These are phyloP conservation scores for Keithomyces neogunnii DNA, from an alignment of 2,329 filamentous ascomycete species.

Conservation along the genomic window DNA sequence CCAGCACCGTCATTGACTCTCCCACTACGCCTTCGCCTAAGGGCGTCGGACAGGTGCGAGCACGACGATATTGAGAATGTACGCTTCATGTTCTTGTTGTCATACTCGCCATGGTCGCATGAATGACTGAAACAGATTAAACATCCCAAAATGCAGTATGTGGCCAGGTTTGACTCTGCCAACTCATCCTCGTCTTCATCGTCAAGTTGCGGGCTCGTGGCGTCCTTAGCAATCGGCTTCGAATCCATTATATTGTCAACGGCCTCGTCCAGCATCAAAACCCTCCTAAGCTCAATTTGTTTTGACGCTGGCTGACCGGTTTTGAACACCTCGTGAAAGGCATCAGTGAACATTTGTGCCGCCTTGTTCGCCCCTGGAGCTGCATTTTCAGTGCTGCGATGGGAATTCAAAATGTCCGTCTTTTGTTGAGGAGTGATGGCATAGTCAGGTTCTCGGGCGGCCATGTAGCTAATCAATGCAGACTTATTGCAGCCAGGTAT, in stretches of 20 bases:
- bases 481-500: constrained; percentile 44
- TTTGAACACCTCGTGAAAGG: constrained; percentile 48
- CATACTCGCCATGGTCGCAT: constrained; percentile 53
- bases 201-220: constrained; percentile 21
- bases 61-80: constrained; percentile 39
- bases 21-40: constrained; percentile 18
- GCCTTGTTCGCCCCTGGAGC: constrained; percentile 33
- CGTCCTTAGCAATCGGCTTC: constrained; percentile 43
- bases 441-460: constrained; percentile 36
- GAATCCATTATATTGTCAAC: constrained; percentile 45
- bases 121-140: constrained; percentile 52
- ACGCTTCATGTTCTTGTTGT: constrained; percentile 42
- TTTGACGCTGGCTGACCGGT: constrained; percentile 22
- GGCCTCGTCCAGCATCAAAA: constrained; percentile 44
- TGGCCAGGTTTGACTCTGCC: constrained; percentile 41
- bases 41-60: constrained; percentile 21
- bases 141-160: constrained; percentile 47
- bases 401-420: constrained; percentile 39
- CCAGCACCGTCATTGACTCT: constrained; percentile 5
- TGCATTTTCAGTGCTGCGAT: constrained; percentile 29
- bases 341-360: constrained; percentile 44
- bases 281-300: constrained; percentile 40
- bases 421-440: constrained; percentile 47
- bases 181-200: constrained; percentile 27
- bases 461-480: constrained; percentile 45